Conservation (phyloP, 306 rosid genomes). For the Cicer cuneatum region DNA sequence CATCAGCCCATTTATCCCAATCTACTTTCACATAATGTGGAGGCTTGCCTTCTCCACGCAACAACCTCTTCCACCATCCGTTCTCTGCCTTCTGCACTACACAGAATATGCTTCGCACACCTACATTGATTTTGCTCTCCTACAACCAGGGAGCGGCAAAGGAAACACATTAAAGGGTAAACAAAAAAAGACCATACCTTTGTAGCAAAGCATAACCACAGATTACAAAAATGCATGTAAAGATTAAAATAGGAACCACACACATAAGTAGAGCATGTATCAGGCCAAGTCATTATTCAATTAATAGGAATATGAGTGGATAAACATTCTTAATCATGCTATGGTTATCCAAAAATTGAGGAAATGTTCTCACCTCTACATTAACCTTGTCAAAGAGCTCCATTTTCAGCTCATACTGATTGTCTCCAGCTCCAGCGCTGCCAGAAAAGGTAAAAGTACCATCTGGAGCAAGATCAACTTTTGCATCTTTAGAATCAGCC, state of each 20-base stretch:
- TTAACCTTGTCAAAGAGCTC: conserved; percentile 93
- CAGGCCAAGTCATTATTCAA: conserved; percentile 8
- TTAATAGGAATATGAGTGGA: background rate
- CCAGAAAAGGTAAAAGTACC: conserved; percentile 77
- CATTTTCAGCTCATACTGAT: conserved; percentile 71
- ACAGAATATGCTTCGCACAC: conserved; percentile 77
- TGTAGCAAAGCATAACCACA: background rate
- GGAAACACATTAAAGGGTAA: background rate
- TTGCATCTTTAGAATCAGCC: conserved; percentile 80
- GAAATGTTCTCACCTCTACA: conserved; percentile 65
- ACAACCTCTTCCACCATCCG: conserved; percentile 85
- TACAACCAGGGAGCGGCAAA: conserved; percentile 33
- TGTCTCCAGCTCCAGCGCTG: conserved; percentile 74
- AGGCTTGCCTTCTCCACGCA: conserved; percentile 75
- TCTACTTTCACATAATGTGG: conserved; percentile 93
- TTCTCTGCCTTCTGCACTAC: conserved; percentile 85
- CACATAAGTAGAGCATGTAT: background rate
- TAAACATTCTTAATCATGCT: background rate
- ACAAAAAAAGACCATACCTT: background rate
- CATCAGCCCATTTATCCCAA: conserved; percentile 98
- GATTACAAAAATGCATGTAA: background rate
- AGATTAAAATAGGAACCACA: background rate
- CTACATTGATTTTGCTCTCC: conserved; percentile 91
- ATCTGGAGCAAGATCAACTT: conserved; percentile 89
- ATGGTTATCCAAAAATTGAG: background rate